Evolutionary conservation across 768 basidiomycete genomes (phyloP).

Genomic region (Trametes sanguinea): DNA sequence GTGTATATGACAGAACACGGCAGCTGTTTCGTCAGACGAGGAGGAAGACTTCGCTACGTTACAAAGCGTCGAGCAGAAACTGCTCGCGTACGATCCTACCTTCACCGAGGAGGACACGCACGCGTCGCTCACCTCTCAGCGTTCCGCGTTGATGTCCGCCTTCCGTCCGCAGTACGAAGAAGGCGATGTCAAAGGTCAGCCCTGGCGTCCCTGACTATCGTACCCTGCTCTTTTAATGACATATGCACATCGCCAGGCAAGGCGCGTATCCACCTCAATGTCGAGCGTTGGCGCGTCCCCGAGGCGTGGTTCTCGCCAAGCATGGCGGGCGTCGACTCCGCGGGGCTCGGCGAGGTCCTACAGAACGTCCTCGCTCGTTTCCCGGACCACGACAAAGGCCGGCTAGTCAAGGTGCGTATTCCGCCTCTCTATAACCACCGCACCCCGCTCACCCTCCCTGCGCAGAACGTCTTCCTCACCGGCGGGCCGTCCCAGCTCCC

Average conservation of each 20-base stretch:
- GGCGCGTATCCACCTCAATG: slow-evolving; percentile 83
- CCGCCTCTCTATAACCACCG: not conserved
- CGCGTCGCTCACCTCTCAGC: slow-evolving; percentile 70
- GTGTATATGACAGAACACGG: slow-evolving; percentile 55
- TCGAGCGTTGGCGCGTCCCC: slow-evolving; percentile 87
- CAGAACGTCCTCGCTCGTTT: slow-evolving; percentile 81
- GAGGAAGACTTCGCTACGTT: slow-evolving; percentile 81
- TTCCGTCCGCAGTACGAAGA: slow-evolving; percentile 83
- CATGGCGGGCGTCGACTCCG: slow-evolving; percentile 95
- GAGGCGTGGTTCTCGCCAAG: slow-evolving; percentile 91
- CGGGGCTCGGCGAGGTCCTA: slow-evolving; percentile 90
- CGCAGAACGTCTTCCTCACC: slow-evolving; percentile 86
- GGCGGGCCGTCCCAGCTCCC: slow-evolving; percentile 79
- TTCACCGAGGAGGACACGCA: slow-evolving; percentile 85
- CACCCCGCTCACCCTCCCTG: not conserved
- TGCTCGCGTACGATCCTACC: slow-evolving; percentile 80
- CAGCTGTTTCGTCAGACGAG: slow-evolving; percentile 79
- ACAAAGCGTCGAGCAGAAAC: slow-evolving; percentile 72
- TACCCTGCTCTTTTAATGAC: not conserved
- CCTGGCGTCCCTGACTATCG: not conserved
- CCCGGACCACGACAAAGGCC: slow-evolving; percentile 61
- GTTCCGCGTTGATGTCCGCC: slow-evolving; percentile 83
- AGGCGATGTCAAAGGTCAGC: slow-evolving; percentile 62
- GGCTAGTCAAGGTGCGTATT: slow-evolving; percentile 69
- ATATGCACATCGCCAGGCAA: slow-evolving; percentile 41